A percentile compares a stretch with the other conserved stretches of the same genome.
Conservation (phyloP, 108 stramenopile species). For the Cylindrotheca closterium region DNA sequence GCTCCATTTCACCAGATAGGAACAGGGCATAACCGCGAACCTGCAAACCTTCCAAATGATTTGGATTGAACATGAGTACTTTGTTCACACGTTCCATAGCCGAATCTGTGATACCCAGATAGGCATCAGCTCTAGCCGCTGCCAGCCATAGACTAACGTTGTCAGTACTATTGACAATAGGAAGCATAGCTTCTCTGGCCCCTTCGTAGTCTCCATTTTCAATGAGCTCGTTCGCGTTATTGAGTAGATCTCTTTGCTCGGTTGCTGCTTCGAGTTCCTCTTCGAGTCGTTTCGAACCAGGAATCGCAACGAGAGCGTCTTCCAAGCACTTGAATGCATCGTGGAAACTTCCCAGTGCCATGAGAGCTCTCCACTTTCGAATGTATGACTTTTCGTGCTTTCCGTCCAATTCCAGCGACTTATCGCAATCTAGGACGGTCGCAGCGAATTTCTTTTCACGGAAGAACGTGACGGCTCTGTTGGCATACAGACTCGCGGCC, state of each 20-base stretch:
- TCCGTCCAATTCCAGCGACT: conserved; percentile 40
- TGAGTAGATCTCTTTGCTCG: conserved; percentile 33
- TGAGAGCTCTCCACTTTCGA: conserved; percentile 53
- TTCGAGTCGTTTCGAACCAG: conserved; percentile 31
- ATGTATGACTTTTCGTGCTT: conserved; percentile 50
- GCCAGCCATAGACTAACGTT: conserved; percentile 41
- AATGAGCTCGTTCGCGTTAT: conserved; percentile 16
- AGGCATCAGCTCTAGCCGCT: conserved; percentile 39
- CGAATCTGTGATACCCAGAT: conserved; percentile 35
- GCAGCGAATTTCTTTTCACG: conserved; percentile 45
- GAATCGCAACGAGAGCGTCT: conserved; percentile 28
- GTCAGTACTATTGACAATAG: conserved; percentile 34
- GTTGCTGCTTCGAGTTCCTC: conserved; percentile 34
- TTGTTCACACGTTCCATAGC: conserved; percentile 42
- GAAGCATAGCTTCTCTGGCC: conserved; percentile 26
- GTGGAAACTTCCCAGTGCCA: conserved; percentile 52
- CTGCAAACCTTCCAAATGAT: conserved; percentile 37
- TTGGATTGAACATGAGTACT: conserved; percentile 41
- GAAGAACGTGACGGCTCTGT: conserved; percentile 52
- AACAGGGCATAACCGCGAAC: conserved; percentile 40
- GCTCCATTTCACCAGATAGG: conserved; percentile 48
- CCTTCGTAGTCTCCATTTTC: conserved; percentile 31
- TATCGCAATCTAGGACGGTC: conserved; percentile 46
- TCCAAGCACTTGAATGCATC: conserved; percentile 43
- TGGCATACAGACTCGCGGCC: conserved; percentile 40